Conservation (phyloP, 1,139 yeast genomes). For the Casaregolazyma lundiana region DNA sequence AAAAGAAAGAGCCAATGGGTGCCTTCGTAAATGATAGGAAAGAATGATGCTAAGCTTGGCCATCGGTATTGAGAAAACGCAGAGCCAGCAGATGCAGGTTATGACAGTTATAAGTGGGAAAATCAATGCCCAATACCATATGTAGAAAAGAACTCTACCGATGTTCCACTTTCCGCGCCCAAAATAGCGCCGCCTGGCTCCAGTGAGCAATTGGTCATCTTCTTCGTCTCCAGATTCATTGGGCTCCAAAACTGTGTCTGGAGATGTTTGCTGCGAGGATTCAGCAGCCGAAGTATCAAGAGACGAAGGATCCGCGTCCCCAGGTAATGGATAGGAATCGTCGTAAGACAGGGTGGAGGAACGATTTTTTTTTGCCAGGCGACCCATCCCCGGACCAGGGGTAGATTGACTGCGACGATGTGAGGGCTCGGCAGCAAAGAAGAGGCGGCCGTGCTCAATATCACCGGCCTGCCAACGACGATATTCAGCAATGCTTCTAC, state of each 20-base stretch:
- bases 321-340: background rate
- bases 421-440: conserved; percentile 52
- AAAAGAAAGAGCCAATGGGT: conserved; percentile 79
- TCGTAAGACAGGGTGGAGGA: background rate
- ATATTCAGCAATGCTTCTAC: conserved; percentile 78
- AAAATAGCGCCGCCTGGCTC: conserved; percentile 49
- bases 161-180: conserved; percentile 93
- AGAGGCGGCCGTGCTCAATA: conserved; percentile 52
- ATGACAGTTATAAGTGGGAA: conserved; percentile 62
- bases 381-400: background rate
- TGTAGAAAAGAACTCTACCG: conserved; percentile 76
- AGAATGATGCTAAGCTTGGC: conserved; percentile 66
- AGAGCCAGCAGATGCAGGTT: conserved; percentile 67
- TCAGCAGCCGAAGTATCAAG: background rate
- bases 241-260: conserved; percentile 1
- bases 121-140: conserved; percentile 61
- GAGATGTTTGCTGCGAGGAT: background rate
- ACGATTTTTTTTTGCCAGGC: background rate
- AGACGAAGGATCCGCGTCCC: background rate
- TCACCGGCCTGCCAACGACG: conserved; percentile 84
- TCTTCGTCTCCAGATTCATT: conserved; percentile 16
- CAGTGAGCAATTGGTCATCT: conserved; percentile 15
- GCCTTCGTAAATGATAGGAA: conserved; percentile 76
- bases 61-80: conserved; percentile 92
- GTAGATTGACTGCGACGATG: conserved; percentile 3